Conservation (phyloP, 2,329 filamentous ascomycete species). For the Chaetomiaceae sp. region DNA sequence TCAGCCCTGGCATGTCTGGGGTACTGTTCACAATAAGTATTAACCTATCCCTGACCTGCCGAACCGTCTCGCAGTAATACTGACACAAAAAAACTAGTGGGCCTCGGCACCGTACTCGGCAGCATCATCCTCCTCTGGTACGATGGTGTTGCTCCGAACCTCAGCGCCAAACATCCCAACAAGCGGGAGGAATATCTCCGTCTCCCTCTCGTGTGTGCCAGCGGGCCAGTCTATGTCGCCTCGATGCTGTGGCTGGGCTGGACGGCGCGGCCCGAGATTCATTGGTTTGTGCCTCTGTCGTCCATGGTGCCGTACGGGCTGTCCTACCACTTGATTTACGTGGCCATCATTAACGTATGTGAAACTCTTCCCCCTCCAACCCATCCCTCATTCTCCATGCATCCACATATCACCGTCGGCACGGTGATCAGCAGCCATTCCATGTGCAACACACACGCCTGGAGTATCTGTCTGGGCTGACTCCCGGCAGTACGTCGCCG, state of each 20-base stretch:
- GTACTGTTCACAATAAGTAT: conserved; percentile 25
- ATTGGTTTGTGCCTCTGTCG: conserved; percentile 29
- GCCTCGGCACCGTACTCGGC: conserved; percentile 26
- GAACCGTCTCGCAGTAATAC: background rate
- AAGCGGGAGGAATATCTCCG: conserved; percentile 29
- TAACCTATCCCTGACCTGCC: background rate
- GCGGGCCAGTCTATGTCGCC: conserved; percentile 27
- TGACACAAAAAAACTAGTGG: conserved; percentile 17
- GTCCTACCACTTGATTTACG: conserved; percentile 30
- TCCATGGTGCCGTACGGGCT: conserved; percentile 29
- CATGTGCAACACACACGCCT: no score
- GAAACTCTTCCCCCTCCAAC: background rate
- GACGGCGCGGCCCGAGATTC: conserved; percentile 24
- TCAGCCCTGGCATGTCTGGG: conserved; percentile 29
- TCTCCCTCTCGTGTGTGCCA: conserved; percentile 28
- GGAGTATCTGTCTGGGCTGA: no score
- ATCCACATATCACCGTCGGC: no score
- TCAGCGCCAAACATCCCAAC: conserved; percentile 23
- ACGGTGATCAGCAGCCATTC: no score
- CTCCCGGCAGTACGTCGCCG: conserved; percentile 26
- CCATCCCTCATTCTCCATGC: no score
- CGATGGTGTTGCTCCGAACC: conserved; percentile 20
- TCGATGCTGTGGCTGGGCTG: conserved; percentile 31
- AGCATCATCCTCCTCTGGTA: conserved; percentile 23
- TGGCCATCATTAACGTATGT: conserved; percentile 28